Evolutionary conservation across 306 rosid species (phyloP).

Genomic region (Malus asiatica): DNA sequence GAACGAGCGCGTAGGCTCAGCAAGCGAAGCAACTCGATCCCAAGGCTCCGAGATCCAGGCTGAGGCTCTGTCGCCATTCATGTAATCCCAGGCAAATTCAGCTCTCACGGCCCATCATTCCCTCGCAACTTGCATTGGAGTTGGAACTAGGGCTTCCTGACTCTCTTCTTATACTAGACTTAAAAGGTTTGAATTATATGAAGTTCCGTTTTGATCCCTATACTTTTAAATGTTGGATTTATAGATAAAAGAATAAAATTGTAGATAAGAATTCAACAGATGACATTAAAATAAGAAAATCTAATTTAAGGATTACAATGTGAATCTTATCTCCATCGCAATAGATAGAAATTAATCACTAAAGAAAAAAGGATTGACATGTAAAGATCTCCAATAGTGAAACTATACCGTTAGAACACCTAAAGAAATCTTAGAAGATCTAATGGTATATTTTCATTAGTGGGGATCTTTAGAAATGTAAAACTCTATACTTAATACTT

Average conservation of each 20-base stretch:
- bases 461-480: too few relatives aligned
- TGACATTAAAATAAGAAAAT: not conserved
- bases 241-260: too few relatives aligned
- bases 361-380: too few relatives aligned
- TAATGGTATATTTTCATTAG: too few relatives aligned
- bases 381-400: too few relatives aligned
- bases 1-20: conserved; percentile 15
- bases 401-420: too few relatives aligned
- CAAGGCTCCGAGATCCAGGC: conserved; percentile 27
- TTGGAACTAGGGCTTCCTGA: not conserved
- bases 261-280: too few relatives aligned
- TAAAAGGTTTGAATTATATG: not conserved
- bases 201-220: not conserved
- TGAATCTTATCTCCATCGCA: too few relatives aligned
- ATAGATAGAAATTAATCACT: too few relatives aligned
- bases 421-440: too few relatives aligned
- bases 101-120: not conserved
- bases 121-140: not conserved
- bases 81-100: conserved; percentile 20
- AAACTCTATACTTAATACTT: too few relatives aligned
- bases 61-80: conserved; percentile 16
- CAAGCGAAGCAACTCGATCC: not conserved
- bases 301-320: too few relatives aligned
- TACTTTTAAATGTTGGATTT: not conserved
- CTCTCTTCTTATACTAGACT: not conserved